A percentile compares a stretch with the other conserved stretches of the same genome.
These are phyloP conservation scores for Nothomitra cinnamomea DNA, from an alignment of 2,329 filamentous ascomycete species.

Conservation along the genomic window DNA sequence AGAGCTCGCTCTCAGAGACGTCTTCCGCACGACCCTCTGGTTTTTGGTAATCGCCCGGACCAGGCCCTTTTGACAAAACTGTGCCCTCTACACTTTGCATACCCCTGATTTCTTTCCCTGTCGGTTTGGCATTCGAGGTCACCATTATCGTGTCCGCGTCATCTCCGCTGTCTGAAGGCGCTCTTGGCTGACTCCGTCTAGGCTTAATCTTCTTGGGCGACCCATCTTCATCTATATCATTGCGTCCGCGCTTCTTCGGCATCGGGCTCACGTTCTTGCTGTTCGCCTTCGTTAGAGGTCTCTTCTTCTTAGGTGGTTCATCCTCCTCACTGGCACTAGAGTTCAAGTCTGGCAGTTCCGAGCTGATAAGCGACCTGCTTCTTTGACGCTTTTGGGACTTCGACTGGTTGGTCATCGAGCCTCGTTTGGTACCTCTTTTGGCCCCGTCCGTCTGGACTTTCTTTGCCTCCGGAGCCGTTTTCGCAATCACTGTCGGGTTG, in stretches of 20 bases:
- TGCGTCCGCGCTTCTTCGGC: slow-evolving; percentile 7
- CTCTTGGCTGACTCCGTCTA: neutral
- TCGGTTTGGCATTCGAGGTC: neutral
- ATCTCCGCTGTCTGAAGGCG: neutral
- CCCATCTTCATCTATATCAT: slow-evolving; percentile 1
- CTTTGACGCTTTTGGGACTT: slow-evolving; percentile 16
- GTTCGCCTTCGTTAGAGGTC: neutral
- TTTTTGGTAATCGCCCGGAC: neutral
- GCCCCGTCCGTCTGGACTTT: neutral
- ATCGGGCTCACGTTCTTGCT: slow-evolving; percentile 1
- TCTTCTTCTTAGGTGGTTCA: slow-evolving; percentile 8
- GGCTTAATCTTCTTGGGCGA: neutral
- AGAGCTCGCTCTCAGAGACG: slow-evolving; percentile 48
- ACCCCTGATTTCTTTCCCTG: neutral
- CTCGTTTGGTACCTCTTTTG: slow-evolving; percentile 5
- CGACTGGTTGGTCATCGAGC: slow-evolving; percentile 7
- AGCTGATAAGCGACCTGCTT: slow-evolving; percentile 13
- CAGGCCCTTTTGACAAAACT: slow-evolving; percentile 11
- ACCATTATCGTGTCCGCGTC: neutral
- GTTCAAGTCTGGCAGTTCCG: slow-evolving; percentile 9
- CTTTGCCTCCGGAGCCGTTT: slow-evolving; percentile 3
- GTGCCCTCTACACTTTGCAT: neutral
- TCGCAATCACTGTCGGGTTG: slow-evolving; percentile 8
- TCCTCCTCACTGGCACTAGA: slow-evolving; percentile 4
- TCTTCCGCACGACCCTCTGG: neutral